These are phyloP conservation scores for Rhodotorula sp. DNA, from an alignment of 1,284 basidiomycete species.

Conservation along the genomic window DNA sequence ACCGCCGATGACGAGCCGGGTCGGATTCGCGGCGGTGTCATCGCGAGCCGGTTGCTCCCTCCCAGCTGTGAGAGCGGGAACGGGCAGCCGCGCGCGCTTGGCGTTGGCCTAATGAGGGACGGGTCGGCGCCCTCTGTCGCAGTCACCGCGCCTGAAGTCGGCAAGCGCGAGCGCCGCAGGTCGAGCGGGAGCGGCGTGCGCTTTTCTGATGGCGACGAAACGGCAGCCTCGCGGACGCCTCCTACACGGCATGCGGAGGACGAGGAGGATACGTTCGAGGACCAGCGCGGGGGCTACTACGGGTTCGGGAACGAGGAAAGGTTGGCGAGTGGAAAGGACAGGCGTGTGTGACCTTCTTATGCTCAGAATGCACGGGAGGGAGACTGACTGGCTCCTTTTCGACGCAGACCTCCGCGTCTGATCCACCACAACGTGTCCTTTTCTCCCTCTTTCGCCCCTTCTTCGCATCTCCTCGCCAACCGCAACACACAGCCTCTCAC, in stretches of 20 bases:
- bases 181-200: not conserved
- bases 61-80: not conserved
- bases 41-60: slow-evolving; percentile 11
- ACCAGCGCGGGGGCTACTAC: slow-evolving; percentile 22
- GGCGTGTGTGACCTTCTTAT: not conserved
- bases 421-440: too few species aligned
- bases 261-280: slow-evolving; percentile 18
- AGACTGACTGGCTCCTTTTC: not conserved
- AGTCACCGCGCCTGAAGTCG: not conserved
- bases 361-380: too few species aligned
- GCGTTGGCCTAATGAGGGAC: slow-evolving; percentile 15
- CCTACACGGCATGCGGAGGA: not conserved
- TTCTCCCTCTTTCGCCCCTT: not conserved
- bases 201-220: not conserved
- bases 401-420: slow-evolving; percentile 1
- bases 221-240: not conserved
- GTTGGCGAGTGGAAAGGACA: not conserved
- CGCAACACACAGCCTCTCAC: not conserved
- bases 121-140: slow-evolving; percentile 1
- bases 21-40: slow-evolving; percentile 9
- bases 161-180: not conserved
- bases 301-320: slow-evolving; percentile 13
- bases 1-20: slow-evolving; percentile 1
- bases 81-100: not conserved
- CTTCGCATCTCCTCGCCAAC: not conserved